Evolutionary conservation across 2,329 filamentous ascomycete genomes (phyloP), one percentile per base, ranked within the genome.

Genomic region (Colletotrichum godetiae): DNA sequence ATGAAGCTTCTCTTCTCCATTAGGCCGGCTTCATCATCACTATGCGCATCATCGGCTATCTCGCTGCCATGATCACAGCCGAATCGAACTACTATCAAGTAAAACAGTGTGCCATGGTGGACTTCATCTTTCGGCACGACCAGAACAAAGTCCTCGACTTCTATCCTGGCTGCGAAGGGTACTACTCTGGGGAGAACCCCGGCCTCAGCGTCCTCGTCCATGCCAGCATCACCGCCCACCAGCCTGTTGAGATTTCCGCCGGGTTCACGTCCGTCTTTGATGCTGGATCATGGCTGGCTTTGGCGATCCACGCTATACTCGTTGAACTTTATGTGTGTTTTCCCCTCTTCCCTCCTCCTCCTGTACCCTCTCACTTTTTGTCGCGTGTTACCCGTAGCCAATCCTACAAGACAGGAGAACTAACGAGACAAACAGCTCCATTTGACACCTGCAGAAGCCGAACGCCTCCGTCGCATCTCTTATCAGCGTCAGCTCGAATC

Each of bases 401-500:
- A 37, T 5, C 24, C 27, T 13, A 53, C 24, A 59, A 22, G 46
- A 56, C n/a, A n/a, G 3, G 12, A 19, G 19, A n/a, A 22, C 33
- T 49, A 13, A 49, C 53, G 19, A 58, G 33, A n/a, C 11, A 19
- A 49, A 7, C 84, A 89, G 80, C 80, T 90, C 29, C 79, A 78
- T 19, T 75, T 89, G 37, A 91, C 89, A 0, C 87, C 88, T 0
- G 82, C 79, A 15, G 89, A 91, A 76, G 80, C 81, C 1, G 82
- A 89, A 56, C 81, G 88, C 7, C 78, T 91, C 61, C 82, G 88
- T 19, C 80, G 83, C 42, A 82, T 90, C 2, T 87, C 85, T 27
- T 89, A 88, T 76, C 84, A 88, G 77, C 82, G 84, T 58, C 89
- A 91, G 76, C 70, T 89, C n/a, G 87, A 87, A 73, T 84, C 85